Evolutionary conservation across 441 rosid species (phyloP), one percentile per base, ranked within the genome.

Genomic region (Breynia disticha): DNA sequence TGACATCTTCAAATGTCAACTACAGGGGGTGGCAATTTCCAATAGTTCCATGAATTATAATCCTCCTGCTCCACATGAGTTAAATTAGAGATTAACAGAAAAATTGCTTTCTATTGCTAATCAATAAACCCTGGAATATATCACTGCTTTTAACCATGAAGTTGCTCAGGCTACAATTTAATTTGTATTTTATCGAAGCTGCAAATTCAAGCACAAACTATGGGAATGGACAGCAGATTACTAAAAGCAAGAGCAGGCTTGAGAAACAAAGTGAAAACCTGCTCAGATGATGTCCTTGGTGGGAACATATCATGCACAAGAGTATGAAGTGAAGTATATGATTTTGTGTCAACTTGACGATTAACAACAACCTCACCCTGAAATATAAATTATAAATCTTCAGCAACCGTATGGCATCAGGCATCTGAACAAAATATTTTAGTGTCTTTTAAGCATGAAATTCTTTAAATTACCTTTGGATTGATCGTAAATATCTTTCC

Each of bases 311-410:
- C 75, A 60, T 89, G 75, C 68, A 93, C 99, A 59, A 89, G 96
- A 56, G 75, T 62, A 62, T 72, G 97, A 68, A 93, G 81, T 35
- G 95, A 83, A 28, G 75, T 71, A 63, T 93, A 93, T 47, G 99
- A 84, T 64, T 74, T 85, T 21, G 86, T 89, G 73, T 84, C 83
- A 37, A 86, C 74, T n/a, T 86, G 76, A 39, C 84, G 86, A 51
- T 87, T 75, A 39, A 83, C 89, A 52, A 80, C 90, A 78, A 93
- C 90, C 76, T 93, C 83, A 48, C 99, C 99, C 99, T 93, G 86
- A 53, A 72, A n/a, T n/a, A n/a, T n/a, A n/a, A n/a, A 57, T 46
- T 21, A 50, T 52, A 47, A 52, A 47, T 48, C 56, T 65, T 70
- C 43, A 62, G 35, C 5, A 68, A 55, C 43, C 18, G 54, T 5